A percentile compares a stretch with the other conserved stretches of the same genome.
These are phyloP conservation scores for Botrytis fragariae DNA, from an alignment of 2,329 filamentous ascomycete species.

Conservation along the genomic window DNA sequence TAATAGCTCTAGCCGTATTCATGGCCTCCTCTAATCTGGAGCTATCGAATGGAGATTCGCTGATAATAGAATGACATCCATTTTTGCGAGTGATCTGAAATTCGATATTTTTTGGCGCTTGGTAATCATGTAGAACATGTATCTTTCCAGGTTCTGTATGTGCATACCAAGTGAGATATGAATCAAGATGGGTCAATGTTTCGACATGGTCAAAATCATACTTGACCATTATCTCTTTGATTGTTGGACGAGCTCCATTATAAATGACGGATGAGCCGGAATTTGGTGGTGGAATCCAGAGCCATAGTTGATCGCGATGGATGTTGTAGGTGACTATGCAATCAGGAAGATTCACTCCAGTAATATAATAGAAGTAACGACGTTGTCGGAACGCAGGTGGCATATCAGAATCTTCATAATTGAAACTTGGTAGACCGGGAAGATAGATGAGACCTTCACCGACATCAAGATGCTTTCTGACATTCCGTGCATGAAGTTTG, in stretches of 20 bases:
- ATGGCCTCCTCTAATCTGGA: slow-evolving; percentile 65
- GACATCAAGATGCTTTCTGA: slow-evolving; percentile 44
- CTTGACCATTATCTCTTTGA: slow-evolving; percentile 57
- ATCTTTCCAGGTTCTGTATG: slow-evolving; percentile 41
- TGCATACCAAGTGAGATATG: slow-evolving; percentile 49
- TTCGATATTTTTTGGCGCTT: slow-evolving; percentile 34
- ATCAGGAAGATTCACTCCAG: slow-evolving; percentile 52
- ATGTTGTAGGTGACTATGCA: slow-evolving; percentile 58
- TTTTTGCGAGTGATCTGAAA: slow-evolving; percentile 9
- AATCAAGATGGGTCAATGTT: slow-evolving; percentile 45
- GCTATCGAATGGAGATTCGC: slow-evolving; percentile 45
- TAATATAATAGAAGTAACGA: slow-evolving; percentile 62
- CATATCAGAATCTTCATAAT: slow-evolving; percentile 59
- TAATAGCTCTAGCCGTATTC: slow-evolving; percentile 76
- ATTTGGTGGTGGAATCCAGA: slow-evolving; percentile 72
- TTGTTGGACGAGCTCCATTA: slow-evolving; percentile 59
- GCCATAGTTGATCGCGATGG: slow-evolving; percentile 58
- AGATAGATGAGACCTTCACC: slow-evolving; percentile 55
- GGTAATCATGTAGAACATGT: slow-evolving; percentile 47
- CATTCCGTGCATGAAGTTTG: slow-evolving; percentile 49
- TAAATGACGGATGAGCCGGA: slow-evolving; percentile 57
- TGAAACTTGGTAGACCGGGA: slow-evolving; percentile 48
- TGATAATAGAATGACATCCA: slow-evolving; percentile 10
- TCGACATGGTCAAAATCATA: slow-evolving; percentile 72
- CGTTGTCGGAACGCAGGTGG: slow-evolving; percentile 54